Base-by-base conservation (phyloP, 108 stramenopile genomes). In the Skeletonema costatum region DNA sequence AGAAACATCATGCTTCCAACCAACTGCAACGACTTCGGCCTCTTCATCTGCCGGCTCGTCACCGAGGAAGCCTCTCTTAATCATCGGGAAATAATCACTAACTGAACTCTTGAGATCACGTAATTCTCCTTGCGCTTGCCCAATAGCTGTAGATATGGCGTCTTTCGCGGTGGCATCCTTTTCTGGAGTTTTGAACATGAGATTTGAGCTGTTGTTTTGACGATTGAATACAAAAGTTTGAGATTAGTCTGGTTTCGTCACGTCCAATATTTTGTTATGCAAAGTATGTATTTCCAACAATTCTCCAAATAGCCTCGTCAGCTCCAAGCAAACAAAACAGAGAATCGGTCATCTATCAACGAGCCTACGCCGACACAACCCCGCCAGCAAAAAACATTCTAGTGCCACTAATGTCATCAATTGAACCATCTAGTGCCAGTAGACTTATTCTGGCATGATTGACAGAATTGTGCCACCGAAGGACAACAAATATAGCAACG, bases 81-180 rank as follows among this genome's bases (percentile, higher is more conserved):
- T 92, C 90, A 90, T 86, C 8, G 95, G 95, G 72, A 96, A 87
- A 42, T 93, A 91, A 25, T 91, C 88, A 50, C 85, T 88, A 3
- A 81, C 79, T 19, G 83, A 75, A 10, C 75, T 39, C 51, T 64
- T 36, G 75, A 81, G 33, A 1, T 46, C 73, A 29, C 73, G 67
- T 32, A 76, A 75, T 32, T 63, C 70, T 60, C 76, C 44, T 75
- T 71, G 38, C 64, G 78, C 74, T 66, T 69, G 14, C 33, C 32
- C 41, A 63, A 30, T 17, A 46, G 44, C 70, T 8, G 36, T 63
- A 64, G 69, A 64, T 46, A 41, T 56, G 4, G 64, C 65, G 7
- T 53, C 53, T 50, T 56, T 60, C 4, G 33, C 71, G 14, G 33
- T 66, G 21, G 38, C 33, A 56, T 35, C 35, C 31, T 67, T 68